A percentile compares a stretch with the other conserved stretches of the same genome.
These are phyloP conservation scores for Hymenochaete sp. DNA, from an alignment of 1,284 basidiomycete species.

Conservation along the genomic window DNA sequence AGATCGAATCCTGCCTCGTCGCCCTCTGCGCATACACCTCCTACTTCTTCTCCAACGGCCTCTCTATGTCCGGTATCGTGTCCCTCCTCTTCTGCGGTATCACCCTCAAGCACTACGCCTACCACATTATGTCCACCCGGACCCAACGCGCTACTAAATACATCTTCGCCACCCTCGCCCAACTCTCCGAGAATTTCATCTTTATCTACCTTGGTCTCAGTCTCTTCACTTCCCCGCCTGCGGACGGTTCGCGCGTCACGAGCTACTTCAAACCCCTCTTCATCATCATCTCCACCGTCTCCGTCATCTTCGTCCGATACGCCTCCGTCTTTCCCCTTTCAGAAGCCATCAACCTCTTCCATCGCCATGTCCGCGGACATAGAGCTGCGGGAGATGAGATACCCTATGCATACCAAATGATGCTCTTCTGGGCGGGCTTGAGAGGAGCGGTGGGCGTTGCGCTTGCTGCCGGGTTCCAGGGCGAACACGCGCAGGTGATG, in stretches of 20 bases:
- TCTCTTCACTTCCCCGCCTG: slow-evolving; percentile 80
- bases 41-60: slow-evolving; percentile 97
- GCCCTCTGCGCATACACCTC: slow-evolving; percentile 92
- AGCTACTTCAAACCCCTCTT: slow-evolving; percentile 94
- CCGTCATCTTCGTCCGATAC: slow-evolving; percentile 92
- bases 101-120: slow-evolving; percentile 98
- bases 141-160: slow-evolving; percentile 96
- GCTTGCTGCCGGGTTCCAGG: slow-evolving; percentile 90
- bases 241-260: slow-evolving; percentile 61
- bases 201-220: slow-evolving; percentile 98
- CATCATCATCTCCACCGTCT: slow-evolving; percentile 82
- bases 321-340: slow-evolving; percentile 96
- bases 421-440: slow-evolving; percentile 98
- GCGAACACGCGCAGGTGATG: slow-evolving; percentile 83
- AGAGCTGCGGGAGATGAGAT: slow-evolving; percentile 71
- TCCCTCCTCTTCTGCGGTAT: slow-evolving; percentile 98
- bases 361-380: slow-evolving; percentile 74
- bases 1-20: slow-evolving; percentile 91
- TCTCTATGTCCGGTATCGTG: slow-evolving; percentile 95
- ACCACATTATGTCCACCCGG: slow-evolving; percentile 95
- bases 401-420: slow-evolving; percentile 95
- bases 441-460: slow-evolving; percentile 96
- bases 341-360: slow-evolving; percentile 89
- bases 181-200: slow-evolving; percentile 98
- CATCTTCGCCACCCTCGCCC: slow-evolving; percentile 86